Conservation (phyloP, 176 grass and related monocot genomes). For the Eragrostis curvula region DNA sequence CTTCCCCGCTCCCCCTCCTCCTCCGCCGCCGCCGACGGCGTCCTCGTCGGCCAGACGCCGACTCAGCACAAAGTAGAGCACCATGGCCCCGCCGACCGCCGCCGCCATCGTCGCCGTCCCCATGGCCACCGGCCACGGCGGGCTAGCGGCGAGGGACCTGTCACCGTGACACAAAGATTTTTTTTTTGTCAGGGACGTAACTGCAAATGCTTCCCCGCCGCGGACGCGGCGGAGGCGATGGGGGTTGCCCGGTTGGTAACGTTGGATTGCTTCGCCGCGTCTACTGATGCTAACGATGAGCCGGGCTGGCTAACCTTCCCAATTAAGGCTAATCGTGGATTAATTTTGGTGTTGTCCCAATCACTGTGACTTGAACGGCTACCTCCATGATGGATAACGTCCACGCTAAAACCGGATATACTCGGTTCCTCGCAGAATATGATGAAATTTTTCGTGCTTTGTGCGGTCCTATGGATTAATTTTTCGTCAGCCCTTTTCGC, state of each 20-base stretch:
- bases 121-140: constrained; percentile 44
- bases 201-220: constrained; percentile 29
- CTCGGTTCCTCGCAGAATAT: background rate
- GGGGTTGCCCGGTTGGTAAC: background rate
- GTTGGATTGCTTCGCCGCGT: constrained; percentile 31
- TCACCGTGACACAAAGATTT: background rate
- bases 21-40: constrained; percentile 28
- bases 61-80: constrained; percentile 83
- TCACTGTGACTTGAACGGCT: background rate
- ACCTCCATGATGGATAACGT: background rate
- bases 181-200: constrained; percentile 6
- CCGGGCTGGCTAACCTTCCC: background rate
- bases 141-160: constrained; percentile 9
- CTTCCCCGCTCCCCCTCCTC: constrained; percentile 36
- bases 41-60: constrained; percentile 62
- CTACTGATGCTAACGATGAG: constrained; percentile 8
- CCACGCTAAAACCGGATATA: constrained; percentile 1
- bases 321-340: constrained; percentile 26
- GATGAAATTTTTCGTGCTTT: too few species aligned
- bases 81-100: constrained; percentile 83
- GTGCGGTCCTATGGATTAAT: too few species aligned
- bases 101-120: constrained; percentile 89
- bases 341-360: background rate
- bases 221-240: constrained; percentile 1
- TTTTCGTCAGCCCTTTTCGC: background rate